Percentiles rank a stretch among this genome's conserved stretches.
Conservation (phyloP, 176 grass and related monocot genomes). For the Tillandsia leiboldiana region DNA sequence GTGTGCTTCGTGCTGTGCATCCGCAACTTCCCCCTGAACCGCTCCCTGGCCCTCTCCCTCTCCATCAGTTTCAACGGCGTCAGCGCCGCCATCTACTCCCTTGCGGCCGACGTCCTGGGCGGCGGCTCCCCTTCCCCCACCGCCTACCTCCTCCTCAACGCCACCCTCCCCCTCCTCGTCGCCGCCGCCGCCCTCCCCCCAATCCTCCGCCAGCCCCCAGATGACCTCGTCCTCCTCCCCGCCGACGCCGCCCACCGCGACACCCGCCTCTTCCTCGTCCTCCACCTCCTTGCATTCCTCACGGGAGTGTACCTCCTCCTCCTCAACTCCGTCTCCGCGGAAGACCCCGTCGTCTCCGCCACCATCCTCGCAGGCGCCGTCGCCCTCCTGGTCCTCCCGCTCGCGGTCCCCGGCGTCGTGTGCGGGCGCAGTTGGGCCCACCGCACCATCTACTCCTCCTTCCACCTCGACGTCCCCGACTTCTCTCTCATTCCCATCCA, state of each 20-base stretch:
- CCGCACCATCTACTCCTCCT: constrained; percentile 30
- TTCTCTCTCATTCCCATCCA: constrained; percentile 4
- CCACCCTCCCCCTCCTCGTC: constrained; percentile 36
- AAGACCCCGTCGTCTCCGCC: constrained; percentile 23
- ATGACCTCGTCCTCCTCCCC: constrained; percentile 23
- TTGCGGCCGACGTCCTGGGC: constrained; percentile 39
- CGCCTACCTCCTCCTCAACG: constrained; percentile 81
- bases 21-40: constrained; percentile 56
- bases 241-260: constrained; percentile 22
- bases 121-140: constrained; percentile 32
- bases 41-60: constrained; percentile 71
- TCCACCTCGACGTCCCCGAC: constrained; percentile 15
- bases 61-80: constrained; percentile 91
- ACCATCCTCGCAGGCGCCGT: constrained; percentile 54
- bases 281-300: constrained; percentile 60
- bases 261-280: constrained; percentile 45
- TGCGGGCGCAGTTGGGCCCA: constrained; percentile 26
- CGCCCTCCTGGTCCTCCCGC: constrained; percentile 52
- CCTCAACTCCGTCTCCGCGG: constrained; percentile 42
- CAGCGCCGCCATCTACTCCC: constrained; percentile 68
- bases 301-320: constrained; percentile 66
- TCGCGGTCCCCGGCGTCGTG: constrained; percentile 35
- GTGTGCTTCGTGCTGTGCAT: constrained; percentile 90
- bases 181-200: constrained; percentile 48
- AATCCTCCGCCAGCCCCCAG: constrained; percentile 40